Evolutionary conservation across 176 grass and related monocot species (phyloP).

Genomic region (Elaeis guineensis): DNA sequence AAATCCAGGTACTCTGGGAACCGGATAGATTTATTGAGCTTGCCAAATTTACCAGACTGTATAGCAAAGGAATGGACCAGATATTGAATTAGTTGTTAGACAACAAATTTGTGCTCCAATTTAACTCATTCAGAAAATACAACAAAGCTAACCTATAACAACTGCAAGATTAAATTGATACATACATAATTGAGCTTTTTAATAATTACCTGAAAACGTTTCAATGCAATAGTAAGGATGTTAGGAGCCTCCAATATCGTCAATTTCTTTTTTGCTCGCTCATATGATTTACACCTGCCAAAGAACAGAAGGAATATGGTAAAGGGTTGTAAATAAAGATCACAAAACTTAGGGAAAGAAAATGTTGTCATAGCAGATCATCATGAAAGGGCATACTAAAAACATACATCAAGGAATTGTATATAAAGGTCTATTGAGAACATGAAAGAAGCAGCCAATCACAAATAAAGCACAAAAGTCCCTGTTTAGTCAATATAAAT

Average conservation of each 20-base stretch:
- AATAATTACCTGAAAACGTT: slow-evolving; percentile 70
- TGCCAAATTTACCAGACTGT: slow-evolving; percentile 70
- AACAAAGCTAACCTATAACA: slow-evolving; percentile 3
- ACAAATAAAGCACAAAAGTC: no score
- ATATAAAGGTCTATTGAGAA: no score
- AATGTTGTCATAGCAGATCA: no score
- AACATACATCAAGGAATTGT: no score
- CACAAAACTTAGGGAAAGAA: no score
- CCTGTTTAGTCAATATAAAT: no score
- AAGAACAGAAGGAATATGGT: not conserved
- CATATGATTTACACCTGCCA: slow-evolving; percentile 76
- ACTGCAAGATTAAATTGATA: not conserved
- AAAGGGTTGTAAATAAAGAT: no score
- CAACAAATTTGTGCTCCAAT: not conserved
- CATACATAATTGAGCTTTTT: no score
- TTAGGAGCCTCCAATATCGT: slow-evolving; percentile 82
- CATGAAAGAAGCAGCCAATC: no score
- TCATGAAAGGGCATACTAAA: no score
- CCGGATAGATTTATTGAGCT: slow-evolving; percentile 58
- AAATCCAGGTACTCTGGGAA: slow-evolving; percentile 65
- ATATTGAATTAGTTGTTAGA: slow-evolving; percentile 10
- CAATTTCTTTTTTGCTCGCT: slow-evolving; percentile 73
- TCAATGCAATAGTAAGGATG: slow-evolving; percentile 75
- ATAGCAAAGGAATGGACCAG: slow-evolving; percentile 2
- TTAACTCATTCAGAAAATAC: not conserved